These are phyloP conservation scores for Aureobasidium namibiae DNA, from an alignment of 2,329 filamentous ascomycete genomes.

Conservation along the genomic window DNA sequence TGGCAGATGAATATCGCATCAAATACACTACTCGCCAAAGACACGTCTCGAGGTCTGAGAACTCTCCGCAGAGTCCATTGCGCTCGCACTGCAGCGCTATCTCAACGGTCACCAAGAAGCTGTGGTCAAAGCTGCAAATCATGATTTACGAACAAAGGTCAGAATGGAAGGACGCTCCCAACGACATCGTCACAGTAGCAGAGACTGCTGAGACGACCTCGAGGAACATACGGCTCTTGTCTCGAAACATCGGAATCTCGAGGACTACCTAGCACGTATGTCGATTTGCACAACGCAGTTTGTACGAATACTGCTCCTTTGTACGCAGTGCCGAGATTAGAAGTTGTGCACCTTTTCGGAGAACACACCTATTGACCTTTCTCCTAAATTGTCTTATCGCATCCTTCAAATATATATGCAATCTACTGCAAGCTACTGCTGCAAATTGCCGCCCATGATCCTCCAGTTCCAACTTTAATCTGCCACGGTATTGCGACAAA, in stretches of 20 bases:
- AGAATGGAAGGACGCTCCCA: background rate
- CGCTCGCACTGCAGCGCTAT: background rate
- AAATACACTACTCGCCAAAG: background rate
- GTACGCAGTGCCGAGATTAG: background rate
- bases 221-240: background rate
- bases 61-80: background rate
- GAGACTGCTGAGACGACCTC: background rate
- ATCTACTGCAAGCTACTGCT: slow-evolving; percentile 1
- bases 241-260: background rate
- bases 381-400: slow-evolving; percentile 8
- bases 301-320: background rate
- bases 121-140: background rate
- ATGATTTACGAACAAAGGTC: background rate
- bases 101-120: background rate
- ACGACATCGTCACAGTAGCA: background rate
- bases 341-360: background rate
- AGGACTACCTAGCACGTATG: background rate
- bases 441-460: background rate
- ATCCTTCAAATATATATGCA: slow-evolving; percentile 8
- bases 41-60: background rate
- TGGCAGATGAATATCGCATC: slow-evolving; percentile 18
- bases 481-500: background rate
- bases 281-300: background rate
- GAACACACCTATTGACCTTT: slow-evolving; percentile 1
- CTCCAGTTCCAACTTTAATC: slow-evolving; percentile 2